Base-by-base conservation (phyloP, 306 rosid genomes). In the Fragaria iinumae region DNA sequence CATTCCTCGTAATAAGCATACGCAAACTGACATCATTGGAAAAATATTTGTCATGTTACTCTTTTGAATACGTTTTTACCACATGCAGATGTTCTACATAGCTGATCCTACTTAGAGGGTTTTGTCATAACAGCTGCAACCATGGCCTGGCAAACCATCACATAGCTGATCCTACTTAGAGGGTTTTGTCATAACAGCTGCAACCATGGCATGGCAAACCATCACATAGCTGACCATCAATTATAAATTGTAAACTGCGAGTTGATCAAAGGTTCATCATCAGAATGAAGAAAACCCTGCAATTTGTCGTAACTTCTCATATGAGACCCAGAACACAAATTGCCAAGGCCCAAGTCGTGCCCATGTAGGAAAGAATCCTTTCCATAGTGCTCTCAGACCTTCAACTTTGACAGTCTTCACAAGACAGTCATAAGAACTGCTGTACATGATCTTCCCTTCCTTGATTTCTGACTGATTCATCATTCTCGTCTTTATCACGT, bases 311-410 rank as follows among this genome's bases (percentile, higher is more conserved):
- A 95, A 80, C 86, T 95, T 90, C 87, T 92, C 98, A 47, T 92
- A 88, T 18, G 96, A 92, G 62, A 94, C 95, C 98, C 97, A 92
- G 77, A 94, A 94, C 67, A 92, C 96, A 82, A 94, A 94, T 75
- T 90, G 96, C 97, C 96, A 88, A 23, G 97, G 95, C 50, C 97
- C 96, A 62, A 95, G 96, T 88, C 98, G 89, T 38, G 95, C 95
- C 96, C 96, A 94, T 10, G 98, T 90, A 11, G 93, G 97, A 75
- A 95, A 90, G 86, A 95, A 92, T 25, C 98, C 96, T 82, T 94
- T 94, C 97, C 98, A 94, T 47, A 89, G 71, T 47, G 97, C 97
- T 76, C 87, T 87, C 57, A 83, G 59, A 73, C 98, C 97, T 83
- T 92, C 98, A 81, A 89, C 74, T 84, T 84, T 87, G 78, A 89